Conservation (phyloP, 1,284 basidiomycete genomes). For the Butyriboletus appendiculatus region DNA sequence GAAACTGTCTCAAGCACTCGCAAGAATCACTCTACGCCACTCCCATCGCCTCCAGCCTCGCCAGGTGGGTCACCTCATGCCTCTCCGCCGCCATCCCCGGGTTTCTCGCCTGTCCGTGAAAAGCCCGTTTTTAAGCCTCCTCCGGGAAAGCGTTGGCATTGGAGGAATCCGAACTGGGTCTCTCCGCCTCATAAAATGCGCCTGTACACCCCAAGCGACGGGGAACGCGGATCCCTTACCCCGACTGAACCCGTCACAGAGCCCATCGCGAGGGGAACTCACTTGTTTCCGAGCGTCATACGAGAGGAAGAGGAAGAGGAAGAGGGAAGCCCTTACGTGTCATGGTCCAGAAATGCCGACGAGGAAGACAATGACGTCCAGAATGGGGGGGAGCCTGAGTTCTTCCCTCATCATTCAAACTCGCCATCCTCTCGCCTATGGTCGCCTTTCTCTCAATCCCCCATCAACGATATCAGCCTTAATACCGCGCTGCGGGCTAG, state of each 20-base stretch:
- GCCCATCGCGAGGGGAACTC: background rate
- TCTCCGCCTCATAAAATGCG: constrained; percentile 36
- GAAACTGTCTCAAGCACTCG: constrained; percentile 13
- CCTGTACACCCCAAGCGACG: constrained; percentile 22
- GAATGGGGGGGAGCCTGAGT: constrained; percentile 14
- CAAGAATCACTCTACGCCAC: constrained; percentile 27
- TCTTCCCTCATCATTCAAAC: constrained; percentile 17
- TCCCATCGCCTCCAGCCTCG: constrained; percentile 34
- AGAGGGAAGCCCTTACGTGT: background rate
- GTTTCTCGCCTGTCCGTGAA: constrained; percentile 24
- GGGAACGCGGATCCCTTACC: constrained; percentile 29
- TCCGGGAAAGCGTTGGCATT: constrained; percentile 34
- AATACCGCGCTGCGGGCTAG: constrained; percentile 31
- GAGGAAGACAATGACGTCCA: constrained; percentile 11
- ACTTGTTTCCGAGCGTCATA: constrained; percentile 2
- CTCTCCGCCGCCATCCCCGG: constrained; percentile 13
- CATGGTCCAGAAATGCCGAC: constrained; percentile 8
- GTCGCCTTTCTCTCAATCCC: constrained; percentile 33
- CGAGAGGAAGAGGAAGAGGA: constrained; percentile 18
- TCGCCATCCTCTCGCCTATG: constrained; percentile 25
- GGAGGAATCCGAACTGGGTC: constrained; percentile 38
- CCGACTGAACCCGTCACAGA: constrained; percentile 35
- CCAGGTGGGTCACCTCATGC: constrained; percentile 23
- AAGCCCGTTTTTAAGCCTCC: constrained; percentile 28
- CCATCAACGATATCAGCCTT: constrained; percentile 24